phyloP scores from a whole-genome alignment of 2,329 filamentous ascomycete genomes.

The Hypoxylon sp. region DNA sequence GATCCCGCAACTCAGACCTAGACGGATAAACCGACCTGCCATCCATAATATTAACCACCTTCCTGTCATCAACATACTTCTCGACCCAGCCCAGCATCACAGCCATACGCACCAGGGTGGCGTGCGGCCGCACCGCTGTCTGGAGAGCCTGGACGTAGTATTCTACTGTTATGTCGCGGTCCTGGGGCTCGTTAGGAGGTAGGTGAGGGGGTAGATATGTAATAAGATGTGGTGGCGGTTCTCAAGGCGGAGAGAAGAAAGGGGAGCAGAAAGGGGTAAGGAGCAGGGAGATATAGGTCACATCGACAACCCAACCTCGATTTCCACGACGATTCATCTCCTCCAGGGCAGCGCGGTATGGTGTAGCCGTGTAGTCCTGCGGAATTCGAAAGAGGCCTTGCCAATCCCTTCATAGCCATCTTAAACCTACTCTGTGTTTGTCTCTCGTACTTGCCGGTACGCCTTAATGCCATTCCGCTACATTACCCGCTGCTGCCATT shows the following conservation, averaged over 20 bases:
- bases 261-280: background rate
- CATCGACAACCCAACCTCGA: conserved; percentile 12
- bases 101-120: conserved; percentile 19
- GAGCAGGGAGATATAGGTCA: conserved; percentile 1
- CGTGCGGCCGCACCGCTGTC: conserved; percentile 10
- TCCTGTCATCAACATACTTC: conserved; percentile 23
- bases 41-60: conserved; percentile 20
- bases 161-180: conserved; percentile 22
- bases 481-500: conserved; percentile 1
- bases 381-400: background rate
- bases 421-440: background rate
- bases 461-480: conserved; percentile 18
- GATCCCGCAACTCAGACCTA: conserved; percentile 18
- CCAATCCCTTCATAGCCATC: background rate
- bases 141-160: conserved; percentile 25
- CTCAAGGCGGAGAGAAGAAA: background rate
- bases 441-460: conserved; percentile 20
- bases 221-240: background rate
- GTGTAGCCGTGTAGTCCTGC: conserved; percentile 1
- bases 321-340: conserved; percentile 19
- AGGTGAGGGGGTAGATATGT: too few relatives aligned
- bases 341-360: conserved; percentile 9
- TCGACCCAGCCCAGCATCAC: conserved; percentile 27
- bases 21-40: conserved; percentile 17
- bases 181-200: background rate